A percentile compares a stretch with the other conserved stretches of the same genome.
Evolutionary conservation across 306 rosid species (phyloP).

Genomic region (Malus sylvestris): DNA sequence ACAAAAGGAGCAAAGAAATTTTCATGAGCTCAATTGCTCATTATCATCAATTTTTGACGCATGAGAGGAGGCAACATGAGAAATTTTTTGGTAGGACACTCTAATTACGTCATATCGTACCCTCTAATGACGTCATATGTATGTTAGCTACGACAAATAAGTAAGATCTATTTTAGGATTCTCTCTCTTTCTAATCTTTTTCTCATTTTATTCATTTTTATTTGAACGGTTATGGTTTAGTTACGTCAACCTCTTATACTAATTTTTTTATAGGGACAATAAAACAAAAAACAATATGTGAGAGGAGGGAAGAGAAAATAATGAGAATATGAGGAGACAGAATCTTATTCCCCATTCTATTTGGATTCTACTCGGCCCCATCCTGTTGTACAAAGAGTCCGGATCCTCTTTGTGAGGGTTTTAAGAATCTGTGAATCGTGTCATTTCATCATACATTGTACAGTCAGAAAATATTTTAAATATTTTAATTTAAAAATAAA

Average conservation of each 20-base stretch:
- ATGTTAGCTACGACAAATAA: not conserved
- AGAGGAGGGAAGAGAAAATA: too few species aligned
- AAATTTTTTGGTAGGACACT: not conserved
- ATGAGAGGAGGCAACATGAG: not conserved
- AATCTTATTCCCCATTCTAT: too few species aligned
- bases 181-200: too few species aligned
- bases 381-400: rapidly evolving
- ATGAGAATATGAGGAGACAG: too few species aligned
- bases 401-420: too few species aligned
- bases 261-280: too few species aligned
- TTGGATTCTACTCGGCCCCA: not conserved
- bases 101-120: not conserved
- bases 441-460: rapidly evolving
- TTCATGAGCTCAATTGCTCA: not conserved
- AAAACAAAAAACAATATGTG: too few species aligned
- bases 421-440: rapidly evolving
- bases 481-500: too few species aligned
- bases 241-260: too few species aligned
- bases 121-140: not conserved
- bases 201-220: too few species aligned
- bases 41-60: not conserved
- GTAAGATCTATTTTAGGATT: not conserved
- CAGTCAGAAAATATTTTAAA: rapidly evolving
- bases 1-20: not conserved
- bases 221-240: too few species aligned